Conservation (phyloP, 352 stramenopile genomes). For the Phytopythium helicoides region DNA sequence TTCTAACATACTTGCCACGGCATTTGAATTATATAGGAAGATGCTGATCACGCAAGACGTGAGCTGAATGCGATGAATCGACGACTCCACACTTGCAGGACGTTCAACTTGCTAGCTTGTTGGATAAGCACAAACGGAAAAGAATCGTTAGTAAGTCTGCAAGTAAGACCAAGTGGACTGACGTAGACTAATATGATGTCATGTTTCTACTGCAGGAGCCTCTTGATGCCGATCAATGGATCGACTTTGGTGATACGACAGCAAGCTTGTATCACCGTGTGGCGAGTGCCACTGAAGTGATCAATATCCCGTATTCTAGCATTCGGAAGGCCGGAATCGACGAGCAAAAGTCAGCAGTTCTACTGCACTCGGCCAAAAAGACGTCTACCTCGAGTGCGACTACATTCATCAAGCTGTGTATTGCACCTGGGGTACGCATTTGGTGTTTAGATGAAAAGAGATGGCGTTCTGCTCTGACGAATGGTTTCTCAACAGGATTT, state of each 20-base stretch:
- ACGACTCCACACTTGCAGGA: conserved; percentile 11
- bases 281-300: conserved; percentile 33
- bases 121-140: conserved; percentile 21
- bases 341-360: not conserved
- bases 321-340: conserved; percentile 42
- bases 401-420: too few species aligned
- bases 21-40: too few species aligned
- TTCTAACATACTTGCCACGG: too few species aligned
- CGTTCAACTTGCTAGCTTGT: conserved; percentile 29
- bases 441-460: too few species aligned
- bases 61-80: conserved; percentile 30
- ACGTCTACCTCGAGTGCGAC: too few species aligned
- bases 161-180: too few species aligned
- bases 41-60: conserved; percentile 11
- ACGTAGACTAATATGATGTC: not conserved
- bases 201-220: conserved; percentile 20
- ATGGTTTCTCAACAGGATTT: too few species aligned
- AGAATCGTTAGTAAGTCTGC: conserved; percentile 17
- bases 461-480: too few species aligned
- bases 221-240: conserved; percentile 43
- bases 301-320: conserved; percentile 53
- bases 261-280: conserved; percentile 52
- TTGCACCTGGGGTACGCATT: too few species aligned
- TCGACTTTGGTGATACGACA: conserved; percentile 44
- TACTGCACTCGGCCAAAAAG: too few species aligned